phyloP scores from a whole-genome alignment of 768 basidiomycete species.

The Roridomyces roridus region DNA sequence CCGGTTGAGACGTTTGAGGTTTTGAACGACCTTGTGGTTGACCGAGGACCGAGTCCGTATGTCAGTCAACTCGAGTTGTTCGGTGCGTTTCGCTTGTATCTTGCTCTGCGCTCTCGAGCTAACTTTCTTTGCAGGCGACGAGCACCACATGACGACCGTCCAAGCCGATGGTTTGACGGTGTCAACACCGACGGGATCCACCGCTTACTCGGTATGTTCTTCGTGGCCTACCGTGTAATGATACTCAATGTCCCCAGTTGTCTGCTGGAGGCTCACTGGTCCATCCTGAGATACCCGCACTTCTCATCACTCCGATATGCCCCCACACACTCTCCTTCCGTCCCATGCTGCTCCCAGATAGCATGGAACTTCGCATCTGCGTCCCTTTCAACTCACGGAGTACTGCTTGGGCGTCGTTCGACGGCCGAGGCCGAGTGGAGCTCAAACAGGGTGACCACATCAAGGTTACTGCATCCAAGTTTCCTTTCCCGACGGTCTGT shows the following conservation, averaged over 20 bases:
- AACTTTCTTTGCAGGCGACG: constrained; percentile 71
- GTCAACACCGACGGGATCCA: constrained; percentile 97
- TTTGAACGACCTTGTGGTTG: constrained; percentile 96
- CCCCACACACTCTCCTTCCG: constrained; percentile 98
- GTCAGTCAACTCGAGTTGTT: constrained; percentile 96
- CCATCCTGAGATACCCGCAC: constrained; percentile 96
- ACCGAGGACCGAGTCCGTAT: constrained; percentile 97
- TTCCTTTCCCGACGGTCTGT: constrained; percentile 98
- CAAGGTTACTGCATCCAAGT: constrained; percentile 95
- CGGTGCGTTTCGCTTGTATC: constrained; percentile 58
- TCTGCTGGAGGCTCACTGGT: constrained; percentile 98
- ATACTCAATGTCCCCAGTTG: constrained; percentile 47
- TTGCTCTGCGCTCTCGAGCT: constrained; percentile 11
- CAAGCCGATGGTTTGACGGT: constrained; percentile 97
- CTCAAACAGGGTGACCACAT: constrained; percentile 99
- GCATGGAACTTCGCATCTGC: constrained; percentile 97
- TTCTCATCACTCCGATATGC: constrained; percentile 96
- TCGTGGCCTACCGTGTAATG: constrained; percentile 9
- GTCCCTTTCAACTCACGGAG: constrained; percentile 99
- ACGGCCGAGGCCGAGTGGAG: constrained; percentile 95
- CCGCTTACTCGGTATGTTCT: constrained; percentile 88
- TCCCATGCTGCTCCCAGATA: constrained; percentile 97
- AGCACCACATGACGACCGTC: constrained; percentile 99
- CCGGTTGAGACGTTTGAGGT: constrained; percentile 97
- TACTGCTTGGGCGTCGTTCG: constrained; percentile 99